Percentiles rank a stretch among this genome's conserved stretches.
Evolutionary conservation across 805 yeast genomes (phyloP).

Genomic region (Jamesozyma jinghongensis): DNA sequence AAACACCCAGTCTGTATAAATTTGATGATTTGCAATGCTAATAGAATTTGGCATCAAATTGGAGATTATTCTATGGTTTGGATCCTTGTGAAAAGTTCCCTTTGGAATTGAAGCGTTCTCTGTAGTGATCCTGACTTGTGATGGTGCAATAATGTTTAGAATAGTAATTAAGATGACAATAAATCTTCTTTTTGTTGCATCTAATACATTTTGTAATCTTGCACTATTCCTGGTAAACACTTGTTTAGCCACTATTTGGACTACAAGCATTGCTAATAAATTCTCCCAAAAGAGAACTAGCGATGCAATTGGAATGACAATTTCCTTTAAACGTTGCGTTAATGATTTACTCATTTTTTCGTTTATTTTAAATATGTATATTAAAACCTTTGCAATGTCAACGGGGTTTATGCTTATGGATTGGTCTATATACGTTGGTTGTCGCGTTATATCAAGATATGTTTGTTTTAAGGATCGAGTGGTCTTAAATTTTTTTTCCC

Average conservation of each 20-base stretch:
- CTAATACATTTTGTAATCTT: conserved; percentile 36
- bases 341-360: not conserved
- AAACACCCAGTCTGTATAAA: conserved; percentile 88
- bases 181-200: conserved; percentile 50
- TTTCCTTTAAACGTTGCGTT: not conserved
- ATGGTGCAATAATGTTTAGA: conserved; percentile 44
- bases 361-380: no score
- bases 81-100: conserved; percentile 26
- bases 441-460: no score
- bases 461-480: no score
- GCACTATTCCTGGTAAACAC: conserved; percentile 20
- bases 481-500: no score
- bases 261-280: conserved; percentile 35
- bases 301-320: conserved; percentile 9
- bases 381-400: no score
- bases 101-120: conserved; percentile 32
- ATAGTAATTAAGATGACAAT: conserved; percentile 45
- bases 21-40: conserved; percentile 82
- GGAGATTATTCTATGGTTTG: conserved; percentile 19
- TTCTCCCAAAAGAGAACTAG: conserved; percentile 29
- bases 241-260: conserved; percentile 37
- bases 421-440: no score
- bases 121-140: conserved; percentile 43
- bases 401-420: no score
- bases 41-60: conserved; percentile 46